Evolutionary conservation across 352 stramenopile species (phyloP), one percentile per base, ranked within the genome.

Genomic region (Phytophthora crassamura): DNA sequence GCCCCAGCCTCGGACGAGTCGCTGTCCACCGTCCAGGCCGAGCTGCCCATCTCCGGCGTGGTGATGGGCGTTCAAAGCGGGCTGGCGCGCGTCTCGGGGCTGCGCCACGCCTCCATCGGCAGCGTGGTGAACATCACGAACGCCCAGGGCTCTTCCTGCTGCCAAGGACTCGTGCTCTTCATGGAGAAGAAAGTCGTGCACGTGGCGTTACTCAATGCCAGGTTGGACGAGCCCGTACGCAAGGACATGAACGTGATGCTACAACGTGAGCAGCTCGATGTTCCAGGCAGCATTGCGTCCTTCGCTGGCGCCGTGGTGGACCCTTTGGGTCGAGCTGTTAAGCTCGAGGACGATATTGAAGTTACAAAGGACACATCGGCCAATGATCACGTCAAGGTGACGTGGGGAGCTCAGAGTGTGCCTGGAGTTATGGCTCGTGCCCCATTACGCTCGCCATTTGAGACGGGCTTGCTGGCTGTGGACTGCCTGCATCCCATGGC

Each of bases 401-500:
- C 69, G 18, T 91, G 80, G 80, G 71, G 80, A 7, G 69, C 68
- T 30, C 83, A 86, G 61, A 88, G 72, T 36, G 84, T 94, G 4
- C 86, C 86, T 0, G 74, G 77, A 5, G 60, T 94, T 36, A 86
- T 93, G 80, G 45, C 78, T 11, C 80, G 86, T 18, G 72, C 63
- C 0, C 73, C 80, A 18, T 63, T 94, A 14, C 71, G 64, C n/a
- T 63, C 78, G 10, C 69, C 84, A 1, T 86, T 91, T 30, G 59
- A 79, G 9, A 94, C 86, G 2, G 84, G 84, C 0, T 67, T 94
- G 12, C 49, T 90, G 47, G 84, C 83, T 11, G 77, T 94, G 43
- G 86, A 94, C 59, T 94, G 86, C 64, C 67, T 94, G 34, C 81
- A 93, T 60, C 86, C 86, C 2, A 73, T 94, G 45, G 86, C 82